Evolutionary conservation across 164 flowering plant species (phyloP), one percentile per base, ranked within the genome.

Genomic region (Chloranthus sessilifolius): DNA sequence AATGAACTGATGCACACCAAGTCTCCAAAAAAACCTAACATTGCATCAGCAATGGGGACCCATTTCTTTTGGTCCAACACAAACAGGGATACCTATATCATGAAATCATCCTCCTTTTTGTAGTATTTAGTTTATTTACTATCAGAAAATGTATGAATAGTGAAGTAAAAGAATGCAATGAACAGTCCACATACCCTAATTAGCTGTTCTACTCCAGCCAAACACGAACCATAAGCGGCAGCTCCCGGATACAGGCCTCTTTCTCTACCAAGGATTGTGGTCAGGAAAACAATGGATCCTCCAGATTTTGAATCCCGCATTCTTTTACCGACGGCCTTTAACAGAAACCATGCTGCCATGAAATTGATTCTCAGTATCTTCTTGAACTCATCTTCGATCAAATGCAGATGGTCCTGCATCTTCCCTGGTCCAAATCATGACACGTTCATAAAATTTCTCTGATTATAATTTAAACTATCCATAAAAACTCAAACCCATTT

Each of bases 161-260:
- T 47, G 24, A 52, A 25, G 17, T 12, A 12, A 31, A 38, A 26
- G 11, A 43, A 38, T 10, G 7, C 11, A 27, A 45, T 1, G n/a
- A 45, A 46, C 53, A 44, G 28, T 19, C 31, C 21, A 50, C 85
- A 58, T 80, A 92, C 98, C 80, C 91, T 72, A 17, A 68, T 87
- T 56, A 92, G 61, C 54, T 92, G 98, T 55, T 79, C 66, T 11
- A 92, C 46, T 53, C 80, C 96, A 26, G 88, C 96, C 58, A 71
- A 52, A 60, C 85, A 83, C 2, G 94, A 76, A 55, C 87, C 94
- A 66, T 79, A 92, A 6, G 88, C 94, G 53, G 91, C 85, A 48
- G 89, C 66, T 37, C 99, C 96, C n/a, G 61, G 80, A 67, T 88
- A 88, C 19, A 92, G 15, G 38, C 99, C 99, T 67, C 96, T 83